These are phyloP conservation scores for Microstegium vimineum DNA, from an alignment of 176 grass and related monocot species.

Conservation along the genomic window DNA sequence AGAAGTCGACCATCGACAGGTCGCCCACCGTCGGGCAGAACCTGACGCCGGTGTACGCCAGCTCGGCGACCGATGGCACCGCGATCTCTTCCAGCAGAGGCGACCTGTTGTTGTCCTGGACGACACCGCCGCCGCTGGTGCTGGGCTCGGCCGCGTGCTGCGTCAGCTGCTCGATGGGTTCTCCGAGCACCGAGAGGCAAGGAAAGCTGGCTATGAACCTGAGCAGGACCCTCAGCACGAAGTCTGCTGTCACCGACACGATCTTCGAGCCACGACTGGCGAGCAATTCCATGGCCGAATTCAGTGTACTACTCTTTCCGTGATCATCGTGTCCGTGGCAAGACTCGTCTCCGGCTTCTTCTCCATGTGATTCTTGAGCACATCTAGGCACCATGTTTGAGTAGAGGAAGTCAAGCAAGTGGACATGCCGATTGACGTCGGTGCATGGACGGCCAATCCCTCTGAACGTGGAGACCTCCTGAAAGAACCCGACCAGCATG, in stretches of 20 bases:
- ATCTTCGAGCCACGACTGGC: slow-evolving; percentile 20
- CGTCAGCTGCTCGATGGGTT: slow-evolving; percentile 42
- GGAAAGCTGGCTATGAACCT: slow-evolving; percentile 47
- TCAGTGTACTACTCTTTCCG: not conserved
- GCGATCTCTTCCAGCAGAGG: slow-evolving; percentile 75
- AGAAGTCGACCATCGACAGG: slow-evolving; percentile 44
- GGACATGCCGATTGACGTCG: slow-evolving; percentile 17
- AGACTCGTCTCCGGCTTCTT: slow-evolving; percentile 3
- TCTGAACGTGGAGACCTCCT: slow-evolving; percentile 38
- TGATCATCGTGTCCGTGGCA: not conserved
- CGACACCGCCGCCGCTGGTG: not conserved
- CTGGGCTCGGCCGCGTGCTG: not conserved
- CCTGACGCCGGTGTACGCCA: slow-evolving; percentile 50
- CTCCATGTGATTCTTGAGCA: slow-evolving; percentile 14
- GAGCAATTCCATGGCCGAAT: slow-evolving; percentile 13
- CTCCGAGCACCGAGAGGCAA: slow-evolving; percentile 41
- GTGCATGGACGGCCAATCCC: slow-evolving; percentile 16
- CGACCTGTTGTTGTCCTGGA: not conserved
- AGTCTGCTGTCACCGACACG: slow-evolving; percentile 15
- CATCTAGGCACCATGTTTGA: slow-evolving; percentile 29
- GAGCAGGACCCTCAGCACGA: slow-evolving; percentile 29
- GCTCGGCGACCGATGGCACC: slow-evolving; percentile 58
- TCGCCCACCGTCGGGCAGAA: slow-evolving; percentile 32
- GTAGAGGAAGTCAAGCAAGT: slow-evolving; percentile 73
- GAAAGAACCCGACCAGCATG: slow-evolving; percentile 52